phyloP scores from a whole-genome alignment of 306 rosid species.

The Alnus glutinosa region DNA sequence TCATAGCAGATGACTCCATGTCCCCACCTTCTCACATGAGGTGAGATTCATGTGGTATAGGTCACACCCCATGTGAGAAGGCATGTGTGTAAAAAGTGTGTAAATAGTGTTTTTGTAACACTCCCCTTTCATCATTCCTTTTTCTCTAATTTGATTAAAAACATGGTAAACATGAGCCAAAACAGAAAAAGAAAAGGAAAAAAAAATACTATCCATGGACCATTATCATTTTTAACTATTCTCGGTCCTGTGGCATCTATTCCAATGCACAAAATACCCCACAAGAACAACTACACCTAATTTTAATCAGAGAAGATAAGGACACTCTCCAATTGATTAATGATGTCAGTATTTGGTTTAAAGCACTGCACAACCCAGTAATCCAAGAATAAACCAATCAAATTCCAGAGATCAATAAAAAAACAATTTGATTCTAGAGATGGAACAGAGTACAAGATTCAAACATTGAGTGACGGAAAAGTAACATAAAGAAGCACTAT shows the following conservation, averaged over 20 bases:
- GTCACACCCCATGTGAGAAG: too few species aligned
- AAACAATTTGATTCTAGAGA: not conserved
- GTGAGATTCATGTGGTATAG: too few species aligned
- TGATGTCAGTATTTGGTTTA: not conserved
- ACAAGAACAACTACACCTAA: not conserved
- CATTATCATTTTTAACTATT: not conserved
- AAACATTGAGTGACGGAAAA: not conserved
- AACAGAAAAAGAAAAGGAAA: not conserved
- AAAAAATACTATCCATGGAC: not conserved
- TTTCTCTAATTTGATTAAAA: not conserved
- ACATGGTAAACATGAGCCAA: not conserved
- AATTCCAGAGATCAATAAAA: not conserved
- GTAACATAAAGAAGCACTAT: not conserved
- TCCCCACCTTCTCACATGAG: too few species aligned
- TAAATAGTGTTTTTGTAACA: too few species aligned
- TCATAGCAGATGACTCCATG: too few species aligned
- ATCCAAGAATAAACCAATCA: not conserved
- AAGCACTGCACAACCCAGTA: not conserved
- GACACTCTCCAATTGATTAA: not conserved
- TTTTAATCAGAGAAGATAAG: not conserved
- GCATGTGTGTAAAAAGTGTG: too few species aligned
- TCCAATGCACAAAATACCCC: not conserved
- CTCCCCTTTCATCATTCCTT: not conserved
- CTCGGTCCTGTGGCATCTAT: not conserved
- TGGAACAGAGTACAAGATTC: not conserved